These are phyloP conservation scores for Orbilia quercus DNA, from an alignment of 2,329 filamentous ascomycete species.

Conservation along the genomic window DNA sequence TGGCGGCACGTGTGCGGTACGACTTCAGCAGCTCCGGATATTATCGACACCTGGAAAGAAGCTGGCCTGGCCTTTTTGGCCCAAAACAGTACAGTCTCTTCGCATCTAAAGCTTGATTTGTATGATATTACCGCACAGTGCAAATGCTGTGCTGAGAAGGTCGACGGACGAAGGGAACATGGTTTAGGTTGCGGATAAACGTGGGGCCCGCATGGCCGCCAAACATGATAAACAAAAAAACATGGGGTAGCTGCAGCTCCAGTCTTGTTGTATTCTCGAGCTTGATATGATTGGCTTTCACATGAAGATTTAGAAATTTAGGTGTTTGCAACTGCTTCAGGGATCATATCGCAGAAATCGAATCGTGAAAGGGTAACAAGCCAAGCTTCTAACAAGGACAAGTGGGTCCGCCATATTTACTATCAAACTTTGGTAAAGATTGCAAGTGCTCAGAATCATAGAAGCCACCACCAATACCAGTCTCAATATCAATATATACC, in stretches of 20 bases:
- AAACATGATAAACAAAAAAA: background rate
- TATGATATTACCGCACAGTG: background rate
- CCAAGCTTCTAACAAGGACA: constrained; percentile 47
- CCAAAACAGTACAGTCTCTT: background rate
- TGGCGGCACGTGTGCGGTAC: background rate
- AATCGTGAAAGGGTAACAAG: constrained; percentile 8
- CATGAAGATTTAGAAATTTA: constrained; percentile 12
- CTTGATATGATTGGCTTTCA: constrained; percentile 13
- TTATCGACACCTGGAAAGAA: background rate
- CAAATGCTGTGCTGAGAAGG: background rate
- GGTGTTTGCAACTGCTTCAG: constrained; percentile 16
- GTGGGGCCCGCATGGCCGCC: constrained; percentile 37
- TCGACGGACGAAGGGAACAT: constrained; percentile 55
- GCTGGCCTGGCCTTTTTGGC: background rate
- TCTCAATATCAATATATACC: background rate
- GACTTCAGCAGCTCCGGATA: constrained; percentile 33
- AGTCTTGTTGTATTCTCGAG: background rate
- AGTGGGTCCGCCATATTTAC: constrained; percentile 27
- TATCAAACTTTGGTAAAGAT: background rate
- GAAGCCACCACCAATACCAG: background rate
- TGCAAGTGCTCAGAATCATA: too few species aligned
- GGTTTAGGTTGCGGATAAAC: constrained; percentile 49
- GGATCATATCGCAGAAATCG: constrained; percentile 17
- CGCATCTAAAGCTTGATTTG: constrained; percentile 13
- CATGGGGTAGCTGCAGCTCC: constrained; percentile 12